Base-by-base conservation (phyloP, 345 rosid species). In the Citrus australasica region DNA sequence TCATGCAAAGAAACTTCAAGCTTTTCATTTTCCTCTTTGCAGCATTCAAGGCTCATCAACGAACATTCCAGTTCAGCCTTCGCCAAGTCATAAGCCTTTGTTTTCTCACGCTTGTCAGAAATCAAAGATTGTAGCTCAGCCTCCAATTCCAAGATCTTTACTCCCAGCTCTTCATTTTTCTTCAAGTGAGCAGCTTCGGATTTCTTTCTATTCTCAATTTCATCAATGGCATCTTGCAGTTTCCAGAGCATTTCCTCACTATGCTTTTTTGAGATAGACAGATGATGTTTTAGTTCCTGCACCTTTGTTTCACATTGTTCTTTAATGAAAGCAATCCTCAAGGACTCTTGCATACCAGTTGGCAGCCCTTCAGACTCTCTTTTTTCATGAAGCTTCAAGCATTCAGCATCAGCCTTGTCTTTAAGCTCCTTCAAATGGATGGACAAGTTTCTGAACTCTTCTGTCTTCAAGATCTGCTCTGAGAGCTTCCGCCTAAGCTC, bases 61-160 rank as follows among this genome's bases (percentile, higher is more conserved):
- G 99, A 84, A 85, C 99, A 96, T 77, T 96, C 99, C 83, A 92
- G 78, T 81, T 96, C 97, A 76, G 98, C 98, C 83, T 94, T 96
- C 94, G 91, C 89, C 83, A 86, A 61, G 82, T 96, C 98, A 38
- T 90, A 92, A 74, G 86, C 88, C 55, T 86, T 92, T 60, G 78
- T 79, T 77, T 84, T 92, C 84, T 94, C 99, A 82, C 97, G 97
- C 86, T 84, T 94, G 27, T 94, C 97, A 40, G 86, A 83, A 55
- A 84, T 76, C 67, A 85, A 71, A 37, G 85, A 82, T 79, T 92
- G 98, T 84, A 90, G 75, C 83, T 89, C 92, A 53, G 87, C 82
- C 88, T 96, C 98, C 86, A 94, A 71, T 76, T 91, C 92, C 88
- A 85, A 73, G 69, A 96, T 88, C 86, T 84, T 88, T 88, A 87